Base-by-base conservation (phyloP, 2,329 filamentous ascomycete species). In the Cercospora sp. region DNA sequence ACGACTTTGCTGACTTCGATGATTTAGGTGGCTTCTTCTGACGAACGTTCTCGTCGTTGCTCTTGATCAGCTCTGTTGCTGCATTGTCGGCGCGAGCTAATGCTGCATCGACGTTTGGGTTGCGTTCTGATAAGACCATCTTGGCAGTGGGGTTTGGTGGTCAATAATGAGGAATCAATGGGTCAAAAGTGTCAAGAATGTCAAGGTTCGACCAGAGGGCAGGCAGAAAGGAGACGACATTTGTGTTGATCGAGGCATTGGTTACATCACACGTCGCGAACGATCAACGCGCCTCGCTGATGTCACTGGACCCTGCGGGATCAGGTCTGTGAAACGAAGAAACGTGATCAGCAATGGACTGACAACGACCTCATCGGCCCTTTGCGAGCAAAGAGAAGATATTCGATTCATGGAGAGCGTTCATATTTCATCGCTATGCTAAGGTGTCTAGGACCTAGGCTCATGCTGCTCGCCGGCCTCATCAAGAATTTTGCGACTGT, bases 401-500 rank as follows among this genome's bases (percentile, higher is more conserved):
- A 1, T 49, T 12, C n/a, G 18, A 24, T 49, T 24, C 43, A 21
- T 4, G 6, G 18, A 21, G 1, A 21, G 2, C n/a, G 6, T 7
- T 45, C 21, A 51, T 51, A 45, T n/a, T 45, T 21, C 45, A 21
- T 51, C 18, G 5, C 13, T 26, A n/a, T 4, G 2, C 9, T 7
- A 5, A 6, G 18, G 18, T 13, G 6, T 53, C 34, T 45, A 63
- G 16, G 61, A 53, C 10, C 61, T 45, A n/a, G 61, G 13, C 61
- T 53, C 61, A 53, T 63, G 13, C n/a, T 37, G 34, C 21, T 61
- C 66, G 12, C 66, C 66, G 40, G 26, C 55, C 21, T 68, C 57
- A 77, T 74, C 55, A 77, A 71, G 43, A 62, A 71, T 79, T 45
- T 84, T 76, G 68, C 80, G 81, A 66, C 85, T 87, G 79, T 86